Conservation (phyloP, 768 basidiomycete genomes). For the Gloeophyllum trabeum region DNA sequence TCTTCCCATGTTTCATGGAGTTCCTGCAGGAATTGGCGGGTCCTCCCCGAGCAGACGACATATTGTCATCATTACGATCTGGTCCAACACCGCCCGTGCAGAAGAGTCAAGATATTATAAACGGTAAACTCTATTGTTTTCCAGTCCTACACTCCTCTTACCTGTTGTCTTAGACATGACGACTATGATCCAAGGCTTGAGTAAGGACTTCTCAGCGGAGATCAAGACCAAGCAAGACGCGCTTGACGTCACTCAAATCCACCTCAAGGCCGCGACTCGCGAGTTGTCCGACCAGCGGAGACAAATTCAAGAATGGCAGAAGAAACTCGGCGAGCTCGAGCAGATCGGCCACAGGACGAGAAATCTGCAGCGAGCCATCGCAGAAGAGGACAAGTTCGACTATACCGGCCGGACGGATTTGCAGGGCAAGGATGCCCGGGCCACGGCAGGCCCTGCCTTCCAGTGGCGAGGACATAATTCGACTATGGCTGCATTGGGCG, state of each 20-base stretch:
- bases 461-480: slow-evolving; percentile 55
- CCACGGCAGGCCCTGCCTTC: slow-evolving; percentile 50
- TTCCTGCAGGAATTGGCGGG: slow-evolving; percentile 51
- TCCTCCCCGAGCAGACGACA: slow-evolving; percentile 65
- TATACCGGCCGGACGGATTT: slow-evolving; percentile 71
- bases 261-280: slow-evolving; percentile 82
- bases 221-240: slow-evolving; percentile 79
- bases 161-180: slow-evolving; percentile 57
- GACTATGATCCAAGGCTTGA: slow-evolving; percentile 69
- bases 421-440: slow-evolving; percentile 25
- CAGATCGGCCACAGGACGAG: slow-evolving; percentile 69
- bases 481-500: slow-evolving; percentile 53
- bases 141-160: background rate
- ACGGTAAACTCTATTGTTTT: slow-evolving; percentile 33
- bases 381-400: slow-evolving; percentile 74
- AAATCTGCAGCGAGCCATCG: slow-evolving; percentile 73
- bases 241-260: slow-evolving; percentile 79
- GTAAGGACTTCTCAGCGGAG: slow-evolving; percentile 71
- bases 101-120: slow-evolving; percentile 80
- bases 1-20: background rate
- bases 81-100: slow-evolving; percentile 72
- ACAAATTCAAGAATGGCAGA: slow-evolving; percentile 70
- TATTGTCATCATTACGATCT: slow-evolving; percentile 62
- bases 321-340: slow-evolving; percentile 66
- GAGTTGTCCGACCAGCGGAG: slow-evolving; percentile 86